phyloP scores from a whole-genome alignment of 225 moss, liverwort and hornwort species.

The Bryum argenteum region DNA sequence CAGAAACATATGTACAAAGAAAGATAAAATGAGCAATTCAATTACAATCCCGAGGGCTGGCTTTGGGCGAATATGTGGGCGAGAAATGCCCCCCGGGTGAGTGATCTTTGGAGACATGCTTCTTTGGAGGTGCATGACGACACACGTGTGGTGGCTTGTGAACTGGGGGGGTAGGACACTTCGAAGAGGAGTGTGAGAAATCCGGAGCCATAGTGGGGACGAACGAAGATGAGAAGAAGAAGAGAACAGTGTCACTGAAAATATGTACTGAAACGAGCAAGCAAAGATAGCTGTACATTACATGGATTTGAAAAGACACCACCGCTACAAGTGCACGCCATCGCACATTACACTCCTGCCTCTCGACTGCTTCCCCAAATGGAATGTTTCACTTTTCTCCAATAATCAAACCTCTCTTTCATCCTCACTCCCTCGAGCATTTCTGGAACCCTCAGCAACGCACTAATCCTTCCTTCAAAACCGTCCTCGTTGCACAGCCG shows the following conservation, averaged over 20 bases:
- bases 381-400: conserved; percentile 14
- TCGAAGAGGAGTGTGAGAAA: conserved; percentile 10
- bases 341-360: conserved; percentile 28
- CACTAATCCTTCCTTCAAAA: background rate
- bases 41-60: conserved; percentile 25
- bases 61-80: conserved; percentile 19
- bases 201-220: conserved; percentile 26
- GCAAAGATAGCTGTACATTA: conserved; percentile 40
- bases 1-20: background rate
- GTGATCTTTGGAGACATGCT: conserved; percentile 4
- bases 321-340: conserved; percentile 51
- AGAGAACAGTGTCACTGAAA: conserved; percentile 13
- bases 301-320: conserved; percentile 49
- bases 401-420: conserved; percentile 3
- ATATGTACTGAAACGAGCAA: conserved; percentile 16
- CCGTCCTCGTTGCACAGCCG: background rate
- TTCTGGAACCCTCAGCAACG: conserved; percentile 8
- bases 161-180: conserved; percentile 14
- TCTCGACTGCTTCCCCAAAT: conserved; percentile 11
- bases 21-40: conserved; percentile 3
- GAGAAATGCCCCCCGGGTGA: conserved; percentile 18
- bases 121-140: conserved; percentile 19
- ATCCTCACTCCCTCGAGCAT: conserved; percentile 18
- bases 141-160: background rate
- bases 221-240: conserved; percentile 28